Base-by-base conservation (phyloP, 176 grass and related monocot genomes). In the Phyllostachys edulis region DNA sequence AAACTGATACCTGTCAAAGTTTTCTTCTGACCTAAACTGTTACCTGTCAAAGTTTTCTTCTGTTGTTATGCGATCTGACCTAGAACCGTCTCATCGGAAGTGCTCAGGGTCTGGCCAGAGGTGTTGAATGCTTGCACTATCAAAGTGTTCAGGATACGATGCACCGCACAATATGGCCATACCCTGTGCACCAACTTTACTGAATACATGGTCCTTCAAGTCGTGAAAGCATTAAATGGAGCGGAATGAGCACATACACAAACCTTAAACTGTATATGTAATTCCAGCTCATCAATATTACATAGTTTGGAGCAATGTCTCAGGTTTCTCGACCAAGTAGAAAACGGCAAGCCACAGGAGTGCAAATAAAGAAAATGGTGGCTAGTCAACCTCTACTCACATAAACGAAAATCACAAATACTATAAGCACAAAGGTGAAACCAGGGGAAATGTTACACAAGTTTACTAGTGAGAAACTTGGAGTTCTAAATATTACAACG, bases 311-410 rank as follows among this genome's bases (percentile, higher is more conserved):
- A 63, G 41, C 5, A 16, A n/a, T 14, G 54, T 69, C n/a, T 23
- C 16, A 2, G 7, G 51, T 41, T 56, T 68, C 69, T 73, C 29
- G 7, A 63, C 69, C 5, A 23, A 63, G 37, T 17, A 17, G 5
- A 49, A 52, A 67, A 75, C 21, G 29, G 14, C 18, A 71, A 77
- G 14, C 39, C 34, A 65, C 14, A 45, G 2, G 47, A 57, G 2
- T 29, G 23, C 12, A 24, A 13, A 62, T 29, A 63, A 55, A 65
- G 13, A 71, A 55, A 14, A 27, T 27, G 39, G 17, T 66, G 15
- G 20, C 45, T 59, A 82, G 23, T 21, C 40, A 86, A 36, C 20
- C 24, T 56, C 39, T 83, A 83, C 17, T 63, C 54, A 63, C 56
- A 86, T 5, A 69, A 24, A 47, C 18, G 23, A 37, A 84, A 73